Conservation (phyloP, 2,329 filamentous ascomycete genomes). For the Leptographium lundbergii region DNA sequence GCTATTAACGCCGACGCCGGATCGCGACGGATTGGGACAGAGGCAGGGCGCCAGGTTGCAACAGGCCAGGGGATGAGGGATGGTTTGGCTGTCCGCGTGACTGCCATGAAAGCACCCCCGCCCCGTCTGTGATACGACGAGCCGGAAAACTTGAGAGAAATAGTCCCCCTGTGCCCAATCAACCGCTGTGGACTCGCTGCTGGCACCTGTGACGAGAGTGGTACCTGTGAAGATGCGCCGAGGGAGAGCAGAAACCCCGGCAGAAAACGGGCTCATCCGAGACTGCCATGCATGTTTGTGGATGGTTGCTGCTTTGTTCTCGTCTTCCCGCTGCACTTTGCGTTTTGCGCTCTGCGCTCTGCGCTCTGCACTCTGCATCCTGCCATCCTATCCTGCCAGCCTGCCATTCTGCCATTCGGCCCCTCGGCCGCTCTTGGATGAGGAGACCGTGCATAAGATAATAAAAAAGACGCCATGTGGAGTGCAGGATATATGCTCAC, state of each 20-base stretch:
- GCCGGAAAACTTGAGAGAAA: neutral
- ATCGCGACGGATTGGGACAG: neutral
- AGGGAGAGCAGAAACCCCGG: neutral
- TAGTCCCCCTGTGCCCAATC: neutral
- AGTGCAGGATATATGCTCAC: neutral
- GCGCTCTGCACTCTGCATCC: too few species aligned
- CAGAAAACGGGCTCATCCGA: neutral
- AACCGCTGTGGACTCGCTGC: neutral
- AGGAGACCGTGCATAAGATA: neutral
- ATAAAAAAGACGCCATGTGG: neutral
- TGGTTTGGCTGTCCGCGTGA: neutral
- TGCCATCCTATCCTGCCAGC: too few species aligned
- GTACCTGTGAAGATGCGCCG: too few species aligned
- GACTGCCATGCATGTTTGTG: neutral
- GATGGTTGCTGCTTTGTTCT: neutral
- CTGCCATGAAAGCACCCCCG: neutral
- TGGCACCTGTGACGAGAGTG: neutral
- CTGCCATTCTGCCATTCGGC: too few species aligned
- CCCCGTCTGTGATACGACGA: neutral
- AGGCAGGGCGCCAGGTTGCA: too few species aligned
- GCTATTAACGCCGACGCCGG: neutral
- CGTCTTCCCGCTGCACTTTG: too few species aligned
- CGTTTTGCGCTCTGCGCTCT: too few species aligned
- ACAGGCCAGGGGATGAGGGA: neutral
- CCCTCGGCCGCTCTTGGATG: too few species aligned